A percentile compares a stretch with the other conserved stretches of the same genome.
Evolutionary conservation across 352 stramenopile species (phyloP).

Genomic region (Phytophthora citricola): DNA sequence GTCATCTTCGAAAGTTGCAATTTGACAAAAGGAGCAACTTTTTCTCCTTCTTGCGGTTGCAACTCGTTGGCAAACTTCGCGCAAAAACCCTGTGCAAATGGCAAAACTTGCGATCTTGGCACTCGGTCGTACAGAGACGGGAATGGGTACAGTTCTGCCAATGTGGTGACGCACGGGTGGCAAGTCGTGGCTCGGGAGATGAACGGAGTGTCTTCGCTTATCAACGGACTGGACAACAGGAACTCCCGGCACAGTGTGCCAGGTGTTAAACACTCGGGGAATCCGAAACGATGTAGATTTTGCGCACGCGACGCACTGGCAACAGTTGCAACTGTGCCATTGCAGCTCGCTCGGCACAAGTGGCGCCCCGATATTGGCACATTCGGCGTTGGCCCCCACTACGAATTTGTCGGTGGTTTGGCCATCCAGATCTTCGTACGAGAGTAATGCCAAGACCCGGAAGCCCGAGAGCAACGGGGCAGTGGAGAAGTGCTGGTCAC

Average conservation of each 20-base stretch:
- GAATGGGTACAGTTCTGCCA: slow-evolving; percentile 85
- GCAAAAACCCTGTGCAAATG: slow-evolving; percentile 49
- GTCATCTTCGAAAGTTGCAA: slow-evolving; percentile 40
- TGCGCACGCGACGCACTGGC: slow-evolving; percentile 51
- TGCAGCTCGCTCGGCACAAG: slow-evolving; percentile 88
- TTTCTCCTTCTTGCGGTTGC: slow-evolving; percentile 2
- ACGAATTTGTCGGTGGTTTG: slow-evolving; percentile 51
- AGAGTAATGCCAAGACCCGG: slow-evolving; percentile 58
- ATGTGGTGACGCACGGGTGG: slow-evolving; percentile 58
- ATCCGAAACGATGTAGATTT: slow-evolving; percentile 90
- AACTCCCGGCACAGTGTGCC: slow-evolving; percentile 91
- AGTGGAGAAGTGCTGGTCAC: slow-evolving; percentile 41
- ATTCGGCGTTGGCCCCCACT: slow-evolving; percentile 88
- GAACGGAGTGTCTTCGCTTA: slow-evolving; percentile 62
- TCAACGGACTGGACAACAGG: slow-evolving; percentile 71
- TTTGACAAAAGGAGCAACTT: slow-evolving; percentile 33
- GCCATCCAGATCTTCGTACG: slow-evolving; percentile 63
- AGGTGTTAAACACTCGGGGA: slow-evolving; percentile 77
- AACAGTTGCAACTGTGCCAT: slow-evolving; percentile 82
- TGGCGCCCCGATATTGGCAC: slow-evolving; percentile 83
- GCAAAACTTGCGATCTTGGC: slow-evolving; percentile 52
- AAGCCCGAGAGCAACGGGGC: slow-evolving; percentile 55
- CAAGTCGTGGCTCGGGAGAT: slow-evolving; percentile 67
- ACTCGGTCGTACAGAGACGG: slow-evolving; percentile 83
- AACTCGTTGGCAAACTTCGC: slow-evolving; percentile 10